Conservation (phyloP, 148 eudicot species). For the Cornus florida region DNA sequence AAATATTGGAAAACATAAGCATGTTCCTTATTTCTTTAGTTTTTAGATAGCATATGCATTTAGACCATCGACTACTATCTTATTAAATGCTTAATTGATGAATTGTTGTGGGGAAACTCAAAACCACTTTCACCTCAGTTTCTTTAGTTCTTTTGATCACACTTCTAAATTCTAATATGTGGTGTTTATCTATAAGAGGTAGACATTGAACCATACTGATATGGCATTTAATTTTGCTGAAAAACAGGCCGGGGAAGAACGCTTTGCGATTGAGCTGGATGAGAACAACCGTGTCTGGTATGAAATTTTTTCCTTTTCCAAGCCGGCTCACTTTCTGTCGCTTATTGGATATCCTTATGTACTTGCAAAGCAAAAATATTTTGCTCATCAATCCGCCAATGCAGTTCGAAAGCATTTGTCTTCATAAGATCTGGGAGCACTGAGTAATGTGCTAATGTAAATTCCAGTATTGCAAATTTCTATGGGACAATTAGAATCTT, state of each 20-base stretch:
- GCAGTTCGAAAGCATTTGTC: constrained; percentile 71
- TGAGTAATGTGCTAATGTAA: background rate
- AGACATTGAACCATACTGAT: background rate
- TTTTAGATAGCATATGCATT: background rate
- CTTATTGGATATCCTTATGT: constrained; percentile 80
- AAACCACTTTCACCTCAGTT: background rate
- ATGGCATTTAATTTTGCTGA: constrained; percentile 4
- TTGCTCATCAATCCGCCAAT: constrained; percentile 59
- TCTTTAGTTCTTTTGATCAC: background rate
- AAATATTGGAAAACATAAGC: too few relatives aligned
- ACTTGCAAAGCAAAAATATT: constrained; percentile 65
- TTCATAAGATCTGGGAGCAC: background rate
- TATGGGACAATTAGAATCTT: too few relatives aligned
- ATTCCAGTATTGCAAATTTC: background rate
- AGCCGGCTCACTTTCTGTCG: constrained; percentile 78
- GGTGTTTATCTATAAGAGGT: background rate
- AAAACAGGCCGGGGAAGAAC: constrained; percentile 89
- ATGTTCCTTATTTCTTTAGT: too few relatives aligned
- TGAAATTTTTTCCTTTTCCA: constrained; percentile 86
- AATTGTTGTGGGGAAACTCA: too few relatives aligned
- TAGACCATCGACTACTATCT: background rate
- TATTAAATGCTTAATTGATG: background rate
- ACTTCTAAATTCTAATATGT: background rate
- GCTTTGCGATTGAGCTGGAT: constrained; percentile 80
- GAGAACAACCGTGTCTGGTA: constrained; percentile 88